Conservation (phyloP, 306 rosid genomes). For the Carpinus fangiana region DNA sequence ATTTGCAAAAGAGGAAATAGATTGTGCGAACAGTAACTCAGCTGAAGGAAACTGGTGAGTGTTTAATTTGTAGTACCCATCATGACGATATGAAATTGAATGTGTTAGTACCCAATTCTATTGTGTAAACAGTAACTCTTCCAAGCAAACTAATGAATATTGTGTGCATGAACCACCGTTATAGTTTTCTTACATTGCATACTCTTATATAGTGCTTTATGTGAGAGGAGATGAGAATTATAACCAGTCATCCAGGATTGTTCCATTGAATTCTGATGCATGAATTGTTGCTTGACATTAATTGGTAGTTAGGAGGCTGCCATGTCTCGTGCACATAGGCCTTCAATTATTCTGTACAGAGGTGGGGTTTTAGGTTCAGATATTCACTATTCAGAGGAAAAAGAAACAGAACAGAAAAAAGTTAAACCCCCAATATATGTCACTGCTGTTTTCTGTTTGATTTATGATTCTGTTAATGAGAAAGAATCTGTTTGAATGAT, state of each 20-base stretch:
- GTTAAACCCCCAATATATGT: neutral
- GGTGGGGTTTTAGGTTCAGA: neutral
- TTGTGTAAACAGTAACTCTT: no score
- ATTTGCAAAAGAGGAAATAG: slow-evolving; percentile 83
- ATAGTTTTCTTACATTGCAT: neutral
- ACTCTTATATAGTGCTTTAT: neutral
- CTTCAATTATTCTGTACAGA: neutral
- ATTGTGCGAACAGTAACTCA: slow-evolving; percentile 40
- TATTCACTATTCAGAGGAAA: neutral
- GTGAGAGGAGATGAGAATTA: neutral
- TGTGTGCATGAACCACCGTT: neutral
- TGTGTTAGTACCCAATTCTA: neutral
- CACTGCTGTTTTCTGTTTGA: neutral
- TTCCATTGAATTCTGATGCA: neutral
- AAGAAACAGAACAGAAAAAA: neutral
- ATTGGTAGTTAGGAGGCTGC: neutral
- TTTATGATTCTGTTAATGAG: neutral
- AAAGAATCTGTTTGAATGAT: neutral
- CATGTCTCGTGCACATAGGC: neutral
- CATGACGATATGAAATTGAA: slow-evolving; percentile 10
- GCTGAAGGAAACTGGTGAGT: slow-evolving; percentile 68
- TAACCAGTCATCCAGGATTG: neutral
- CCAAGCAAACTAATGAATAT: neutral
- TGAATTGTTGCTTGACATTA: neutral
- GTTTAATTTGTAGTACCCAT: slow-evolving; percentile 16